Percentiles rank a stretch among this genome's conserved stretches.
phyloP scores from a whole-genome alignment of 768 basidiomycete genomes.

The Rhodotorula graminis region DNA sequence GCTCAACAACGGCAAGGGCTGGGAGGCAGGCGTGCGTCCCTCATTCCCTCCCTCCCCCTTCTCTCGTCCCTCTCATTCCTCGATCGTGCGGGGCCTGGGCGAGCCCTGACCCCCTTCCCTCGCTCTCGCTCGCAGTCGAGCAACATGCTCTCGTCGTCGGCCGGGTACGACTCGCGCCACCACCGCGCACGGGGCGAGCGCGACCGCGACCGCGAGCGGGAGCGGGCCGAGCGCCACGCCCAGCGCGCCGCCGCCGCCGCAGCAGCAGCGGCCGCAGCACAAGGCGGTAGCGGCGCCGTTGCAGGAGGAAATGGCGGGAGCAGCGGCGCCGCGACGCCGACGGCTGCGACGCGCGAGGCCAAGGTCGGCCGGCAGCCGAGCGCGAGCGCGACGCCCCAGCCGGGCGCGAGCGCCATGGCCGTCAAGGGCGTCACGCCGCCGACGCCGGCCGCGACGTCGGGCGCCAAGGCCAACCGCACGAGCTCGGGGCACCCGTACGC shows the following conservation, averaged over 20 bases:
- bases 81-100: not conserved
- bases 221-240: constrained; percentile 43
- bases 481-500: constrained; percentile 35
- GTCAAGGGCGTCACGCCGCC: constrained; percentile 31
- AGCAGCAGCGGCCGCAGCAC: constrained; percentile 34
- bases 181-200: constrained; percentile 39
- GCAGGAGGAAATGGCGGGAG: not conserved
- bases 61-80: not conserved
- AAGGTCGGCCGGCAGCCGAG: constrained; percentile 54
- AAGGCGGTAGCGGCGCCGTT: constrained; percentile 3
- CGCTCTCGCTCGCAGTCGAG: not conserved
- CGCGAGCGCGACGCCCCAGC: constrained; percentile 15
- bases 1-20: constrained; percentile 86
- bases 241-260: constrained; percentile 38
- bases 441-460: not conserved
- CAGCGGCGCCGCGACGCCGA: constrained; percentile 47
- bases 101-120: not conserved
- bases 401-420: constrained; percentile 33
- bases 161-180: constrained; percentile 39
- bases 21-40: constrained; percentile 60
- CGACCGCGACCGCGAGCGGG: constrained; percentile 44
- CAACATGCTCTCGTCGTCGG: constrained; percentile 23
- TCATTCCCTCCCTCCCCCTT: not conserved
- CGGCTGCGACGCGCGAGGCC: constrained; percentile 56
- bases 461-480: not conserved